These are phyloP conservation scores for Psidium friedrichsthalianum DNA, from an alignment of 345 rosid genomes.

Conservation along the genomic window DNA sequence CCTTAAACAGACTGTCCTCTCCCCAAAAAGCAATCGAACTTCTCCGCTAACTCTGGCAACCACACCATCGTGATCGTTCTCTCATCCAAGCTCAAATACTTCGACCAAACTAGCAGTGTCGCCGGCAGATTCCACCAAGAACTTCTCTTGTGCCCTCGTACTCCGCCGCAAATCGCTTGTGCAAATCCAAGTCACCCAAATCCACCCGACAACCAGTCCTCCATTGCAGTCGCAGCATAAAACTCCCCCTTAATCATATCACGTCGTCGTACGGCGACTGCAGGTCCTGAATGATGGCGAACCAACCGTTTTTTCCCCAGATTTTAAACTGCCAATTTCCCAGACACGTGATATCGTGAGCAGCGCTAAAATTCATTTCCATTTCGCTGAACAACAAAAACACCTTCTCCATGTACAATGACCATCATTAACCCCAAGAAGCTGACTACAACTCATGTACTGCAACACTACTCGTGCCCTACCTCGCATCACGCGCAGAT, in stretches of 20 bases:
- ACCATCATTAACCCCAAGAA: conserved; percentile 11
- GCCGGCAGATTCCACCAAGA: conserved; percentile 64
- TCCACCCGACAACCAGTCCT: conserved; percentile 46
- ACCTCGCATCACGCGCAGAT: conserved; percentile 33
- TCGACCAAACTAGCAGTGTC: conserved; percentile 70
- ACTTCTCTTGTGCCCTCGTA: conserved; percentile 64
- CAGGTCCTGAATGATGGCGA: conserved; percentile 60
- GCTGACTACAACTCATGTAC: conserved; percentile 25
- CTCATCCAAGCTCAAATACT: conserved; percentile 57
- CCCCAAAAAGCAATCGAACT: conserved; percentile 29
- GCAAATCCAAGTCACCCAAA: conserved; percentile 22
- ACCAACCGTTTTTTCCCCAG: conserved; percentile 60
- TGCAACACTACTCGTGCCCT: conserved; percentile 63
- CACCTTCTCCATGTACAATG: conserved; percentile 72
- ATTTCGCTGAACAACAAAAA: conserved; percentile 18
- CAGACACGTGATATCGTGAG: conserved; percentile 87
- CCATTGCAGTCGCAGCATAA: conserved; percentile 60
- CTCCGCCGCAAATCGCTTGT: conserved; percentile 63
- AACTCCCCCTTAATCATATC: conserved; percentile 37
- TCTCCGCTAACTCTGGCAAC: conserved; percentile 20
- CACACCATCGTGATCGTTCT: conserved; percentile 14
- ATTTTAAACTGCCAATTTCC: conserved; percentile 67
- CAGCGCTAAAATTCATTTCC: conserved; percentile 36
- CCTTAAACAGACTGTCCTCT: conserved; percentile 74
- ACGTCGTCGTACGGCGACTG: conserved; percentile 85